Base-by-base conservation (phyloP, 129 eudicot genomes). In the Helichrysum umbraculigerum region DNA sequence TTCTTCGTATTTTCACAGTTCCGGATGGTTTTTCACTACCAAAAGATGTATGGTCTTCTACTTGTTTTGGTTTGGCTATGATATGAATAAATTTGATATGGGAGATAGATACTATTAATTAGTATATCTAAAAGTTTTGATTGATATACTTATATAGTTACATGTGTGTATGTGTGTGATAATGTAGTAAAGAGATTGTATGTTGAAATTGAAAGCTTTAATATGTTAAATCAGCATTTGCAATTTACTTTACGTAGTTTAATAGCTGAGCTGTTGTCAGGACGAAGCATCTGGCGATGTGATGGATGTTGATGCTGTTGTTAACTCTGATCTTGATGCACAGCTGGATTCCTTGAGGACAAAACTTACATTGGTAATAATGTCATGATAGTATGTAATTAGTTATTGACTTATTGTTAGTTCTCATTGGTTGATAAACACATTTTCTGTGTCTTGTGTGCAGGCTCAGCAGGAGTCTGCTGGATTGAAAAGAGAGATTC, bases 21-120 rank as follows among this genome's bases (percentile, higher is more conserved):
- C 98, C 98, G 0, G 82, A 81, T 73, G 90, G 92, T 33, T 90
- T 93, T 81, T 75, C 84, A 2, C 72, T 93, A 60, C 91, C 93
- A 11, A 79, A 81, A 78, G 73, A 82, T 71, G 97, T 90, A 75
- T 16, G 87, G 78, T 64, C 41, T 41, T 57, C 21, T 58, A 28
- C 70, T 74, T 39, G 30, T 14, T 4, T 54, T 65, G 42, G 68
- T 29, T 65, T 7, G 51, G 29, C 5, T 3, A 3, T 60, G 34
- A 15, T 69, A 59, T 61, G 33, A 69, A n/a, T n/a, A n/a, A n/a
- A n/a, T n/a, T n/a, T n/a, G n/a, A n/a, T n/a, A n/a, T n/a, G n/a
- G n/a, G n/a, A n/a, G n/a, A n/a, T n/a, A n/a, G n/a, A n/a, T n/a
- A n/a, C n/a, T n/a, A n/a, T n/a, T n/a, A 35, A 2, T 35, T 35